Base-by-base conservation (phyloP, 148 eudicot species). In the Rhododendron ferrugineum region DNA sequence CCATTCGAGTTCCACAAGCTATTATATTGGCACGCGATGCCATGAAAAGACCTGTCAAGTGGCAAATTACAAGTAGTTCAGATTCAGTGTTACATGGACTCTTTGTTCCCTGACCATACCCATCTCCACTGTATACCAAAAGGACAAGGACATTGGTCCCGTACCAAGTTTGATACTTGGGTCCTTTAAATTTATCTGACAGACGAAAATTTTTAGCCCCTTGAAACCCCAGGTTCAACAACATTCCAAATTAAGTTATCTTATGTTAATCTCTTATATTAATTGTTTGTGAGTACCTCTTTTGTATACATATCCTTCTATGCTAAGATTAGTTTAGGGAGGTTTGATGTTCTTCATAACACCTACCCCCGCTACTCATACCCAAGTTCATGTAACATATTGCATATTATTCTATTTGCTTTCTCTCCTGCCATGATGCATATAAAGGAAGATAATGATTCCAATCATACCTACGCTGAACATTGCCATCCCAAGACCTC, bases 401-500 rank as follows among this genome's bases (percentile, higher is more conserved):
- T n/a, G 72, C 40, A 10, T 10, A 0, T n/a, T 62, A 28, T 83
- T 0, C 13, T 46, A 15, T 30, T 70, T 74, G 26, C 47, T 23
- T 52, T 34, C 32, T 11, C 36, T 28, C 60, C 40, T 8, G 60
- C 80, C 64, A 23, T 52, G 50, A 26, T 73, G 44, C 46, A 37
- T 37, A 5, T 2, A 1, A 5, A 28, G 72, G 30, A 28, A 86
- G 34, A 60, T 26, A 20, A 14, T 7, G 40, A 68, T 26, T 79
- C 23, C 54, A 2, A 66, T 47, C 58, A 60, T 84, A 92, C 94
- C 94, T 86, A 92, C 62, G 87, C 94, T 92, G 89, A 92, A 92
- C 94, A 92, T 92, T 28, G 94, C 91, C 94, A 92, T 92, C 81
- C 94, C 94, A 28, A 92, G 92, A 44, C 94, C 93, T 83, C 93